These are phyloP conservation scores for Mimosa pudica DNA, from an alignment of 306 rosid species.

Conservation along the genomic window DNA sequence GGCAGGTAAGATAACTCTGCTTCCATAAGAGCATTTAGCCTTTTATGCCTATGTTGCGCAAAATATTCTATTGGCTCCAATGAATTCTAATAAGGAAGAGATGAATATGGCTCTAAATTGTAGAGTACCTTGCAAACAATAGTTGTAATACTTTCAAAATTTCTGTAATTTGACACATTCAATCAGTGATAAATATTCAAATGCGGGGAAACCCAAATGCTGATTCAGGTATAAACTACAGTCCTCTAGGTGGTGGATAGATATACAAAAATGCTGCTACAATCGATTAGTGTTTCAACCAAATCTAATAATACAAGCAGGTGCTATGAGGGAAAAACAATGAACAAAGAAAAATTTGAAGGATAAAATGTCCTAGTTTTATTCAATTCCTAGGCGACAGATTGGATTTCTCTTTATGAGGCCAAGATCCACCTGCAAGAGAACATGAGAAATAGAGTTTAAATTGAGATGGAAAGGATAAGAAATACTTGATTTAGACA, in stretches of 20 bases:
- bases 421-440: slow-evolving; percentile 80
- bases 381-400: slow-evolving; percentile 77
- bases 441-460: not conserved
- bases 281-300: slow-evolving; percentile 10
- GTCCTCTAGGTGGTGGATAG: not conserved
- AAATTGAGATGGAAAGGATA: not conserved
- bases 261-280: slow-evolving; percentile 6
- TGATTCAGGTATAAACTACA: not conserved
- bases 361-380: slow-evolving; percentile 5
- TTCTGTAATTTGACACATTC: not conserved
- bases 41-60: not conserved
- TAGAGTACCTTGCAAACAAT: not conserved
- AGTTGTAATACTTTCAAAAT: not conserved
- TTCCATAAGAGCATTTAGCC: not conserved
- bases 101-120: not conserved
- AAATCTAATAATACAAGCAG: slow-evolving; percentile 14
- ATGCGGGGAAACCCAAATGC: not conserved
- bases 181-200: not conserved
- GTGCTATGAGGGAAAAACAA: not conserved
- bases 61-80: not conserved
- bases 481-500: not conserved
- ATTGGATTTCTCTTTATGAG: slow-evolving; percentile 83
- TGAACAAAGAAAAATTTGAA: not conserved
- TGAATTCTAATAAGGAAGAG: not conserved
- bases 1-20: not conserved